These are phyloP conservation scores for Dipteronia sinensis DNA, from an alignment of 345 rosid species.

Conservation along the genomic window DNA sequence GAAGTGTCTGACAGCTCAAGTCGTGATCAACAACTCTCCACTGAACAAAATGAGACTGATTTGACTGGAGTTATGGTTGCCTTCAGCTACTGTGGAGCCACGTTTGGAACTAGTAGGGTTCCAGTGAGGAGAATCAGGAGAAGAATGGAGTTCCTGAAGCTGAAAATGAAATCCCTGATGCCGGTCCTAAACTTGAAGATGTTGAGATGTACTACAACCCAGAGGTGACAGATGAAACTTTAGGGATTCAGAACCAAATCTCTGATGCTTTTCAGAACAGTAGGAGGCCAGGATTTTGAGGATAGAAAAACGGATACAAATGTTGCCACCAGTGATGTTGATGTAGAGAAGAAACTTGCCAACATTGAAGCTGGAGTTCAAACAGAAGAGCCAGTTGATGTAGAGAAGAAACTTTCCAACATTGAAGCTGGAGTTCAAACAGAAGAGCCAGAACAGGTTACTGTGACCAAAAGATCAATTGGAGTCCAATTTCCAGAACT, in stretches of 20 bases:
- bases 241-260: constrained; percentile 12
- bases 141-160: constrained; percentile 17
- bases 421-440: constrained; percentile 18
- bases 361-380: constrained; percentile 17
- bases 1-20: constrained; percentile 15
- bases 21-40: constrained; percentile 22
- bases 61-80: background rate
- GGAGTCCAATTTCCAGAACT: constrained; percentile 18
- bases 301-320: constrained; percentile 22
- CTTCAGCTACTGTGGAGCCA: constrained; percentile 14
- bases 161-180: constrained; percentile 16
- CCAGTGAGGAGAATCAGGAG: constrained; percentile 20
- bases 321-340: background rate
- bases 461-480: constrained; percentile 2
- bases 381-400: constrained; percentile 14
- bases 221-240: constrained; percentile 12
- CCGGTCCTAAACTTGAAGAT: constrained; percentile 14
- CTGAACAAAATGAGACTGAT: constrained; percentile 25
- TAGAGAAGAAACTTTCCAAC: constrained; percentile 3
- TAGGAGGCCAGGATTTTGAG: background rate
- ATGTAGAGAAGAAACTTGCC: constrained; percentile 9
- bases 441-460: constrained; percentile 12
- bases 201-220: constrained; percentile 19
- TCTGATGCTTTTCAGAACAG: constrained; percentile 6
- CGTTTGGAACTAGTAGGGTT: constrained; percentile 17